Percentiles rank a stretch among this genome's conserved stretches.
Conservation (phyloP, 352 stramenopile species). For the Thalassiosira hispida region DNA sequence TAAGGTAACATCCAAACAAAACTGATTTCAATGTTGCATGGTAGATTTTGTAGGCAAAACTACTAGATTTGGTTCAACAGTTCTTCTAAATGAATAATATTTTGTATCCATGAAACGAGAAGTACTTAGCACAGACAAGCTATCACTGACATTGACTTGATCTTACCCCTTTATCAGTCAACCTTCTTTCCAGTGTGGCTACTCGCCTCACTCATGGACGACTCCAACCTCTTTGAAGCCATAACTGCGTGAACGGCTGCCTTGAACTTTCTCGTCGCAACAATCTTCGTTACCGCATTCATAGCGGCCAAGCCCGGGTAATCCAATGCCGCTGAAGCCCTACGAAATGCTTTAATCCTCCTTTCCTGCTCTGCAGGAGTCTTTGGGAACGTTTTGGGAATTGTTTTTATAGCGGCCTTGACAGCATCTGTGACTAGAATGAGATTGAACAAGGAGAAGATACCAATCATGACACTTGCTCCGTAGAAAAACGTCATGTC, state of each 20-base stretch:
- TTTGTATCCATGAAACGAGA: too few relatives aligned
- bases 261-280: constrained; percentile 9
- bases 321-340: neutral
- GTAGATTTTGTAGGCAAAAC: too few relatives aligned
- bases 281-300: neutral
- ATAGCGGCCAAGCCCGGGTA: neutral
- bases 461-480: constrained; percentile 20
- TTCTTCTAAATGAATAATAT: too few relatives aligned
- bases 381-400: constrained; percentile 29
- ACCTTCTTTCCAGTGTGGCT: too few relatives aligned
- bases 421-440: constrained; percentile 17
- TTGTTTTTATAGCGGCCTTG: constrained; percentile 14
- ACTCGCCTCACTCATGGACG: too few relatives aligned
- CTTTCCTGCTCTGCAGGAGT: neutral
- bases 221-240: neutral
- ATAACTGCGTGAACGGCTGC: constrained; percentile 4
- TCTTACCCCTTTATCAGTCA: too few relatives aligned
- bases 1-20: too few relatives aligned
- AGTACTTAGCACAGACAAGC: too few relatives aligned
- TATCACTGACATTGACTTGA: too few relatives aligned
- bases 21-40: neutral
- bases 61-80: too few relatives aligned
- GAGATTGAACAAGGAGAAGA: constrained; percentile 27
- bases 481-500: constrained; percentile 25
- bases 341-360: neutral